These are phyloP conservation scores for Fusarium zealandicum DNA, from an alignment of 2,329 filamentous ascomycete species.

Conservation along the genomic window DNA sequence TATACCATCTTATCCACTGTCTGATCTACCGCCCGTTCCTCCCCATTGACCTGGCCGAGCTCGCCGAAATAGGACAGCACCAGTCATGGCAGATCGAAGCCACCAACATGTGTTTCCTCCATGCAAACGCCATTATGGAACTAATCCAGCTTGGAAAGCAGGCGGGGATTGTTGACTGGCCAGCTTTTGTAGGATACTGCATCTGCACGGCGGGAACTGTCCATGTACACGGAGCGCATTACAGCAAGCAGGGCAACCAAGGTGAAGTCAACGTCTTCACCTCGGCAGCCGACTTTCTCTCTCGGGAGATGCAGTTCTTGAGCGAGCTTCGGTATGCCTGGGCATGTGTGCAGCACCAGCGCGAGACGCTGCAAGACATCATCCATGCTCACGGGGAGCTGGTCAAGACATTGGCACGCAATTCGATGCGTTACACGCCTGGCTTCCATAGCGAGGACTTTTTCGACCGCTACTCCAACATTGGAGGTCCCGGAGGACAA, in stretches of 20 bases:
- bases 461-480: slow-evolving; percentile 77
- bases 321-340: slow-evolving; percentile 77
- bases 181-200: slow-evolving; percentile 85
- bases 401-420: slow-evolving; percentile 74
- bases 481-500: slow-evolving; percentile 65
- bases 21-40: slow-evolving; percentile 87
- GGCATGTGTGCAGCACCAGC: slow-evolving; percentile 81
- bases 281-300: slow-evolving; percentile 71
- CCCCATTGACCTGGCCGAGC: slow-evolving; percentile 81
- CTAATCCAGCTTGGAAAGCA: slow-evolving; percentile 80
- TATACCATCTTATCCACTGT: slow-evolving; percentile 88
- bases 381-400: slow-evolving; percentile 81
- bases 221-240: slow-evolving; percentile 85
- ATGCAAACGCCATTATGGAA: slow-evolving; percentile 87
- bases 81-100: slow-evolving; percentile 94
- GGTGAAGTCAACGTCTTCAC: slow-evolving; percentile 69
- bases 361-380: slow-evolving; percentile 78
- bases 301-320: slow-evolving; percentile 80
- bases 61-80: slow-evolving; percentile 81
- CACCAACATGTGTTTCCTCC: slow-evolving; percentile 84
- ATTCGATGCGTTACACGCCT: slow-evolving; percentile 73
- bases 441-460: slow-evolving; percentile 89
- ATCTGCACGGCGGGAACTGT: slow-evolving; percentile 87
- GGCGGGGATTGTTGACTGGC: slow-evolving; percentile 80
- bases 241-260: slow-evolving; percentile 61